Evolutionary conservation across 1,284 basidiomycete genomes (phyloP), one percentile per base, ranked within the genome.

Genomic region (Pseudozyma tsukubaensis): DNA sequence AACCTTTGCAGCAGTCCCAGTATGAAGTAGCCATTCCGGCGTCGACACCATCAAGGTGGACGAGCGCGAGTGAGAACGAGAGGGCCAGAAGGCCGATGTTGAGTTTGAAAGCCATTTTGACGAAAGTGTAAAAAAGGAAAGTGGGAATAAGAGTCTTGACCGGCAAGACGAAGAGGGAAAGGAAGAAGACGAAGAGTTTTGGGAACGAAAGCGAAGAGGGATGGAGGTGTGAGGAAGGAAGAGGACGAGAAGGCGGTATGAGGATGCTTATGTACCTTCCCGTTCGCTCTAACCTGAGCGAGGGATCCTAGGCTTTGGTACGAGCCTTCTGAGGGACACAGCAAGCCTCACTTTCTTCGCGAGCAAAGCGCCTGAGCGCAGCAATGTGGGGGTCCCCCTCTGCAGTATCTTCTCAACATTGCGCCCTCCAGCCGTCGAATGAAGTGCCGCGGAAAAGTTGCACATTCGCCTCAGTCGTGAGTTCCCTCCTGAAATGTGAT

Each of bases 11-110:
- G 56, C 72, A 74, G 48, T 74, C 72, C 51, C 52, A 70, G 59
- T 66, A 74, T 44, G 62, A 42, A 16, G 72, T 70, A 5, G 62
- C 62, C 60, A 50, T 65, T 7, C 65, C 61, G n/a, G 62, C 62
- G 24, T 40, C 37, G 39, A 43, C 71, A 45, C 60, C 60, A 54
- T 64, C 70, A 10, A 68, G 55, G 47, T 56, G 24, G n/a, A 63
- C 47, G 21, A 69, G 56, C 34, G 67, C 51, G 10, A 69, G 55
- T 10, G 66, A 59, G 19, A 69, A 40, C 12, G 51, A 59, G 21
- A 69, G 52, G n/a, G 60, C 60, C 51, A 69, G 19, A 29, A 69
- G 44, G 48, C 67, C 57, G 49, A 59, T n/a, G 49, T 53, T 59
- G 44, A 69, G 56, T 39, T 63, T 69, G 60, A 69, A 59, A 3